A percentile compares a stretch with the other conserved stretches of the same genome.
These are phyloP conservation scores for Symmetrospora coprosmae DNA, from an alignment of 768 basidiomycete genomes.

Conservation along the genomic window DNA sequence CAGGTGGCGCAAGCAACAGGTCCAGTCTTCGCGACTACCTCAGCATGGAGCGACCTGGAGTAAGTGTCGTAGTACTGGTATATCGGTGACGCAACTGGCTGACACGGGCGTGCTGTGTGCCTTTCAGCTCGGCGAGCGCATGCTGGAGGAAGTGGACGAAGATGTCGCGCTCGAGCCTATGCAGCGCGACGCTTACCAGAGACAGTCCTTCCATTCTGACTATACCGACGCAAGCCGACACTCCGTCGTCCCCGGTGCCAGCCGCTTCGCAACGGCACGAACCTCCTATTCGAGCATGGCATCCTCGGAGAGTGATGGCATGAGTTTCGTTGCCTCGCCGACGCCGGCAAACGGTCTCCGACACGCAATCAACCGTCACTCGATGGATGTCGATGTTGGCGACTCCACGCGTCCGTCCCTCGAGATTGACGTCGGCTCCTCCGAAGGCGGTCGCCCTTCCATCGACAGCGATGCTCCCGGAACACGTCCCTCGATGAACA, in stretches of 20 bases:
- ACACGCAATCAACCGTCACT: slow-evolving; percentile 1
- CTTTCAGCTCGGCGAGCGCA: slow-evolving; percentile 2
- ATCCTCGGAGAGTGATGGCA: slow-evolving; percentile 12
- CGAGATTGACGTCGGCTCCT: background rate
- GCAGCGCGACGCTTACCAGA: background rate
- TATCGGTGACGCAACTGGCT: too few relatives aligned
- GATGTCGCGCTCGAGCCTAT: background rate
- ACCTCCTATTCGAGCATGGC: background rate
- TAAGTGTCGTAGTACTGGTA: background rate
- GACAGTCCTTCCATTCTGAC: background rate
- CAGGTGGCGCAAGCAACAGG: background rate
- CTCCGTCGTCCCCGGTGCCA: background rate
- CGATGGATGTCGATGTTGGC: slow-evolving; percentile 1
- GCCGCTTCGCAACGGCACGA: background rate
- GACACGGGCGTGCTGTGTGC: background rate
- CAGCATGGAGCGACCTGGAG: slow-evolving; percentile 15
- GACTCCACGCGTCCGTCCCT: background rate
- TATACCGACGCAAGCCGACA: background rate
- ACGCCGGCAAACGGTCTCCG: slow-evolving; percentile 11
- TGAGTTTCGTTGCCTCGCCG: background rate
- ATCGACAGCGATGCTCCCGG: background rate
- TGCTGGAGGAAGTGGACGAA: slow-evolving; percentile 17
- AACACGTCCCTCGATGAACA: background rate
- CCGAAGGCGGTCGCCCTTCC: background rate
- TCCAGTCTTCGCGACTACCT: slow-evolving; percentile 14